Percentiles rank a stretch among this genome's conserved stretches.
Conservation (phyloP, 2,329 filamentous ascomycete genomes). For the Mariannaea sp. region DNA sequence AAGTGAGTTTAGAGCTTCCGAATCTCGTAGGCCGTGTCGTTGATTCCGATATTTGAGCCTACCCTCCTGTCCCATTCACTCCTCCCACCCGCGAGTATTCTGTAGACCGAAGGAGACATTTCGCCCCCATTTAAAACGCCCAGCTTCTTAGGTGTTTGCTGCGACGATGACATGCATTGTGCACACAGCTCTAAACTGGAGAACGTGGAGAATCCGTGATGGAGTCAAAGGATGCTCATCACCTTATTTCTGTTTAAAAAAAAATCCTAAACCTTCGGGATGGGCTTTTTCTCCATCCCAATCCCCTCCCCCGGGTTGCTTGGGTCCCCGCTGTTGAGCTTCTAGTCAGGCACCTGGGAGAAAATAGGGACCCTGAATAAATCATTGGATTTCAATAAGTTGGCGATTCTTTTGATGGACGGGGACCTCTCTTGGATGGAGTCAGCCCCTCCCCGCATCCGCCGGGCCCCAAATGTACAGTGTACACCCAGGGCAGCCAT, state of each 20-base stretch:
- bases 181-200: slow-evolving; percentile 4
- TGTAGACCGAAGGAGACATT: background rate
- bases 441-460: slow-evolving; percentile 36
- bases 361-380: slow-evolving; percentile 19
- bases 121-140: slow-evolving; percentile 8
- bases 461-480: slow-evolving; percentile 16
- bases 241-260: slow-evolving; percentile 15
- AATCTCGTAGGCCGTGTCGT: no score
- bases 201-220: slow-evolving; percentile 27
- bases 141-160: background rate
- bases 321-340: slow-evolving; percentile 26
- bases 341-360: slow-evolving; percentile 36
- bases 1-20: no score
- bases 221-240: slow-evolving; percentile 15
- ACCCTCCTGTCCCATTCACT: no score
- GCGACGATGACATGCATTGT: slow-evolving; percentile 10
- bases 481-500: slow-evolving; percentile 35
- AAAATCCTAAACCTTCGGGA: no score
- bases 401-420: slow-evolving; percentile 31
- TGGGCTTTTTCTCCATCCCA: slow-evolving; percentile 18
- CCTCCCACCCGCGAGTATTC: no score
- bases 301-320: slow-evolving; percentile 13
- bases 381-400: slow-evolving; percentile 32
- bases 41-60: no score
- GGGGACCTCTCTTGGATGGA: slow-evolving; percentile 28